Evolutionary conservation across 1,284 basidiomycete species (phyloP).

Genomic region (Vanrija humicola): DNA sequence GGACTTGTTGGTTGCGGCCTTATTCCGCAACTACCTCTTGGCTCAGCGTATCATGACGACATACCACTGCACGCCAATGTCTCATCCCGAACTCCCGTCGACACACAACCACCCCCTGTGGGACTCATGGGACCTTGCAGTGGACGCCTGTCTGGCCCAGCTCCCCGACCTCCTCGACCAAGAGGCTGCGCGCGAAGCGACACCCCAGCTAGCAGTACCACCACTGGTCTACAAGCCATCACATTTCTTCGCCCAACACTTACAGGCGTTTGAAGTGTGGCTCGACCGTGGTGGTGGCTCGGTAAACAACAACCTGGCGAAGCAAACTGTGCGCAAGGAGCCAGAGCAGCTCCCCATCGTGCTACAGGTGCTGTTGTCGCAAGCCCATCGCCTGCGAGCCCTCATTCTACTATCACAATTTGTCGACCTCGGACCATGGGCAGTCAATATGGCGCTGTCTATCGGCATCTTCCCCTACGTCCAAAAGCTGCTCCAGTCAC

Average conservation of each 20-base stretch:
- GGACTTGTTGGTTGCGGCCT: conserved; percentile 89
- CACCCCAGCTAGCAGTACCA: conserved; percentile 34
- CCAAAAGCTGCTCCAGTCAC: conserved; percentile 90
- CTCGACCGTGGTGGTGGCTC: conserved; percentile 73
- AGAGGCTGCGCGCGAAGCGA: conserved; percentile 52
- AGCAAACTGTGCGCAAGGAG: conserved; percentile 17
- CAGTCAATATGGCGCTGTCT: conserved; percentile 92
- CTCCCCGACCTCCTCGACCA: conserved; percentile 74
- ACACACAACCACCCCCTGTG: conserved; percentile 95
- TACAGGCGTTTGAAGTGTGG: conserved; percentile 98
- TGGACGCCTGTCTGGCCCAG: conserved; percentile 92
- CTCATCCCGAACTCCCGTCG: conserved; percentile 82
- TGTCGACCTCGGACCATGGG: conserved; percentile 97
- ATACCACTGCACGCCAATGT: conserved; percentile 95
- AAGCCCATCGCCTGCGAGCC: conserved; percentile 90
- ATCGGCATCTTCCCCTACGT: conserved; percentile 99
- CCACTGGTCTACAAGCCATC: conserved; percentile 69
- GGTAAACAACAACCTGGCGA: conserved; percentile 18
- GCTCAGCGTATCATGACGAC: conserved; percentile 98
- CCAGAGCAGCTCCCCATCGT: conserved; percentile 97
- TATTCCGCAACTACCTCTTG: conserved; percentile 94
- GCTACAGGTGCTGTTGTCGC: conserved; percentile 91
- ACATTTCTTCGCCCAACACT: conserved; percentile 91
- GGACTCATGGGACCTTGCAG: conserved; percentile 96
- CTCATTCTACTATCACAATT: conserved; percentile 96